These are phyloP conservation scores for Colletotrichum plurivorum DNA, from an alignment of 2,329 filamentous ascomycete species.

Conservation along the genomic window DNA sequence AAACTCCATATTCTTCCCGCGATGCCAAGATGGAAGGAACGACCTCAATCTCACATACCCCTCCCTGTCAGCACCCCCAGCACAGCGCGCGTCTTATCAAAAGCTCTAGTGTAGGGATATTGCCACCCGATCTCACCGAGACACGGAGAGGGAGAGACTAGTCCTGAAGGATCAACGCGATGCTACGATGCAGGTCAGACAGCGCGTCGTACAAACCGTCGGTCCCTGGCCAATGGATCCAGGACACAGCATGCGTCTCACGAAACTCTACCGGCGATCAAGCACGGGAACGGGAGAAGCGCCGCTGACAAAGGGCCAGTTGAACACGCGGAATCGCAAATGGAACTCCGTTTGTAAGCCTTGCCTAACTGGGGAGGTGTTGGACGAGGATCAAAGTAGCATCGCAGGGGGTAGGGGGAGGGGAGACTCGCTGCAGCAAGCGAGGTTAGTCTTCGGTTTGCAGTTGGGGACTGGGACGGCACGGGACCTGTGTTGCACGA, in stretches of 20 bases:
- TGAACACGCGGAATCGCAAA: background rate
- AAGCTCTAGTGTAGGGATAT: slow-evolving; percentile 7
- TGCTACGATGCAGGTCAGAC: slow-evolving; percentile 31
- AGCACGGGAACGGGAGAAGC: slow-evolving; percentile 7
- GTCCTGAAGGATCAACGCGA: background rate
- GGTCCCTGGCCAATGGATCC: slow-evolving; percentile 19
- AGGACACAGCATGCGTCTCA: slow-evolving; percentile 25
- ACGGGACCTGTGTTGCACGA: slow-evolving; percentile 18
- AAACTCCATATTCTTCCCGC: slow-evolving; percentile 10
- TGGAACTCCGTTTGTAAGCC: slow-evolving; percentile 22
- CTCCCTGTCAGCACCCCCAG: too few species aligned
- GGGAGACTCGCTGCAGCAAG: background rate
- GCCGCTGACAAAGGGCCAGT: background rate
- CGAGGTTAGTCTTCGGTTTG: too few species aligned
- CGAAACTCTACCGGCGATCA: background rate
- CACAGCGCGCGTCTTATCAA: slow-evolving; percentile 15
- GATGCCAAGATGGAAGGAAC: background rate
- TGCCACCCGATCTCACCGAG: slow-evolving; percentile 3
- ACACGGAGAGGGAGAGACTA: background rate
- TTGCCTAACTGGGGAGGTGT: slow-evolving; percentile 15
- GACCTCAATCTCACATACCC: too few species aligned
- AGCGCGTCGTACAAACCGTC: slow-evolving; percentile 3
- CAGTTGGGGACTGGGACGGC: background rate
- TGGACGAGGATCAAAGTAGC: slow-evolving; percentile 15
- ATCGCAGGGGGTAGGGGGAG: background rate